Conservation (phyloP, 805 yeast genomes). For the Candida endomychidarum region DNA sequence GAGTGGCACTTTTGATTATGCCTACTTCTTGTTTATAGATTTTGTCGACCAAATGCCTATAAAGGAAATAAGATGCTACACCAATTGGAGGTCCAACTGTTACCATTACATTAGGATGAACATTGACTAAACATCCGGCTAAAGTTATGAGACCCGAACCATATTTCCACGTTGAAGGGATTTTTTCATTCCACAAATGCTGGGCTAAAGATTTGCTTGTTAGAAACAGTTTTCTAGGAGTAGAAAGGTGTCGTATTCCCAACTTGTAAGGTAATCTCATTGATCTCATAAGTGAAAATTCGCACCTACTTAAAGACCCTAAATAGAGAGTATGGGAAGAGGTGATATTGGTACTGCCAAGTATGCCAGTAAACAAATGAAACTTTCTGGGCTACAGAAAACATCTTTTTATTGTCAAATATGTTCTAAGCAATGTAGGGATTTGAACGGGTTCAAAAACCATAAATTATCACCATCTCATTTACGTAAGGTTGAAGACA, state of each 20-base stretch:
- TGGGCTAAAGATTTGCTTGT: conserved; percentile 25
- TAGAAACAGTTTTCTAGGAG: conserved; percentile 34
- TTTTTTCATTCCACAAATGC: conserved; percentile 25
- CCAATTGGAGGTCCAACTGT: conserved; percentile 39
- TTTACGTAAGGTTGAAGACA: conserved; percentile 46
- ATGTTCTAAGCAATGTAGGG: conserved; percentile 92
- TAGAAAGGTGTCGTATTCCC: conserved; percentile 1
- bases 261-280: too few relatives aligned
- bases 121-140: conserved; percentile 30
- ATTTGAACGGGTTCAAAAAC: conserved; percentile 91
- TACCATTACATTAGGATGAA: conserved; percentile 36
- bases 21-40: conserved; percentile 9
- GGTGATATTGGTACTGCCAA: conserved; percentile 53
- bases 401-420: conserved; percentile 87
- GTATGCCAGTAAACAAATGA: conserved; percentile 71
- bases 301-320: background rate
- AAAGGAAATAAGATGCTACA: conserved; percentile 26
- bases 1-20: conserved; percentile 4
- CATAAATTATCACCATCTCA: conserved; percentile 87
- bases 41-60: conserved; percentile 12
- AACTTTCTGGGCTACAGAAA: conserved; percentile 81
- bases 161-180: conserved; percentile 29
- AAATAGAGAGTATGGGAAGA: conserved; percentile 18
- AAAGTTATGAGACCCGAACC: conserved; percentile 24
- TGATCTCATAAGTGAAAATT: too few relatives aligned